phyloP scores from a whole-genome alignment of 371 early-diverging fungal genomes.

The Cokeromyces recurvatus region DNA sequence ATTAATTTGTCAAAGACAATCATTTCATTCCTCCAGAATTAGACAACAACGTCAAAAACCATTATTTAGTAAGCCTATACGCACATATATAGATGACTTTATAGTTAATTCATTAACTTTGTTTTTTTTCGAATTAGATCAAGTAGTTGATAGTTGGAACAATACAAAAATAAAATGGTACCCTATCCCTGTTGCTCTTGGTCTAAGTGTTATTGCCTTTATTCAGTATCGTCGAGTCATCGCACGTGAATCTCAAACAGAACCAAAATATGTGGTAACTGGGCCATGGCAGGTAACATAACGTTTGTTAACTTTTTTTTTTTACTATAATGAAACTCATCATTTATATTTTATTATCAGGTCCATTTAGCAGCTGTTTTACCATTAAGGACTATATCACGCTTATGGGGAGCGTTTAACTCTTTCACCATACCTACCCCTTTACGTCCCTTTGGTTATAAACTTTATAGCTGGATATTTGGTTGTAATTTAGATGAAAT shows the following conservation, averaged over 20 bases:
- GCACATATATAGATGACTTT: too few relatives aligned
- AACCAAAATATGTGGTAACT: conserved; percentile 46
- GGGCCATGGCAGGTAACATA: conserved; percentile 82
- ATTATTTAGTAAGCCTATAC: neutral
- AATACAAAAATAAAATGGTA: conserved; percentile 64
- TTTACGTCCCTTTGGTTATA: conserved; percentile 74
- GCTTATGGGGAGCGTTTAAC: conserved; percentile 88
- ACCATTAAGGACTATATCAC: conserved; percentile 84
- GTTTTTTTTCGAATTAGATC: too few relatives aligned
- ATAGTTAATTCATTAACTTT: neutral
- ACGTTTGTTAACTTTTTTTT: neutral
- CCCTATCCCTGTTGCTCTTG: conserved; percentile 77
- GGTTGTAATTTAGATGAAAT: conserved; percentile 93
- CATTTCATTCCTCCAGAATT: conserved; percentile 2
- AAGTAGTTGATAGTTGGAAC: conserved; percentile 44
- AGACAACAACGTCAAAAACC: conserved; percentile 4
- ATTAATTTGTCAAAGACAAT: too few relatives aligned
- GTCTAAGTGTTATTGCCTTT: conserved; percentile 68
- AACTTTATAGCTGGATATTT: conserved; percentile 78
- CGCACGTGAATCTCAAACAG: conserved; percentile 25
- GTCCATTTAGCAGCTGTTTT: conserved; percentile 81
- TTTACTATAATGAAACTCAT: neutral
- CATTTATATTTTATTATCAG: conserved; percentile 28
- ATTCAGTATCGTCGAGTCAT: conserved; percentile 59
- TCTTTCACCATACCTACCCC: conserved; percentile 74